phyloP scores from a whole-genome alignment of 2,329 filamentous ascomycete genomes.

The Tolypocladium ophioglossoides region DNA sequence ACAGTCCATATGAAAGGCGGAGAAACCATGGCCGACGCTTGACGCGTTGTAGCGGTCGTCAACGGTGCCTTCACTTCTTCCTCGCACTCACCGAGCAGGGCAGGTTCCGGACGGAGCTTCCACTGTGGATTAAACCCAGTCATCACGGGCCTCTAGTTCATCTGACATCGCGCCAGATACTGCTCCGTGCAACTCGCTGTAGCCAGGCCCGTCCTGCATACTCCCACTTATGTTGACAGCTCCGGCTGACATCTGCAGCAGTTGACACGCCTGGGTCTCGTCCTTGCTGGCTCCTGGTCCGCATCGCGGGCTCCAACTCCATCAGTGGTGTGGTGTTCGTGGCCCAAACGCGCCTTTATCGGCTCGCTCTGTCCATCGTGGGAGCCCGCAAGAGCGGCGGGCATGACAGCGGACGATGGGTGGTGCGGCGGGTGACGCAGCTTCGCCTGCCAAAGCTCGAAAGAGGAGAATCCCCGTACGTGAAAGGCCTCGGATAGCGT shows the following conservation, averaged over 20 bases:
- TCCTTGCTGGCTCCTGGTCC: too few relatives aligned
- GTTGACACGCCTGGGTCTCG: too few relatives aligned
- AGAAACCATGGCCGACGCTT: neutral
- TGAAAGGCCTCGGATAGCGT: neutral
- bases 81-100: neutral
- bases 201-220: neutral
- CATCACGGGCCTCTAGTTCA: neutral
- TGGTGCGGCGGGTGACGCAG: neutral
- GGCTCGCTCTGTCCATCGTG: neutral
- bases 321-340: too few relatives aligned
- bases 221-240: neutral
- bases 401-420: neutral
- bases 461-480: constrained; percentile 12
- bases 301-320: neutral
- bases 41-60: too few relatives aligned
- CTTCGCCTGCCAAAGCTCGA: constrained; percentile 2
- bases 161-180: neutral
- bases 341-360: neutral
- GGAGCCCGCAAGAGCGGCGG: neutral
- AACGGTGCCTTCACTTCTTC: too few relatives aligned
- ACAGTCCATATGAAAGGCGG: neutral
- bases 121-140: too few relatives aligned
- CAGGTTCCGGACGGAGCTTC: too few relatives aligned
- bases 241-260: neutral
- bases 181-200: neutral